A percentile compares a stretch with the other conserved stretches of the same genome.
phyloP scores from a whole-genome alignment of 2,329 filamentous ascomycete genomes.

The Pyrenophora seminiperda region DNA sequence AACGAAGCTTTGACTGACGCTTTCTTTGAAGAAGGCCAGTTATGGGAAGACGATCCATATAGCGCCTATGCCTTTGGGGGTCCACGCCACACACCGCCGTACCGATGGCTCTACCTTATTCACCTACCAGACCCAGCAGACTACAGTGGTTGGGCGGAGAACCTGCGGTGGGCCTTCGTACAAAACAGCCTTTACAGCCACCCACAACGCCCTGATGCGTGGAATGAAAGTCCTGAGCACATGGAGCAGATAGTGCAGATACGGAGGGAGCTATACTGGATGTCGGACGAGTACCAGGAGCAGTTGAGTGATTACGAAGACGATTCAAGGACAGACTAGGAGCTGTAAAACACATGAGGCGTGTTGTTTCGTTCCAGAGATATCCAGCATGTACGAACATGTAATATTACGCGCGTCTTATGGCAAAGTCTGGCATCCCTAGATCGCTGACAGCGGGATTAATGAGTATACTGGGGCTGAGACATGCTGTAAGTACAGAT shows the following conservation, averaged over 20 bases:
- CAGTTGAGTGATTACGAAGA: slow-evolving; percentile 2
- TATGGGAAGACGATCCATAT: slow-evolving; percentile 12
- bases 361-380: background rate
- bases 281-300: slow-evolving; percentile 26
- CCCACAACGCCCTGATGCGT: slow-evolving; percentile 14
- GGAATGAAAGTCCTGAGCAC: slow-evolving; percentile 35
- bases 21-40: slow-evolving; percentile 7
- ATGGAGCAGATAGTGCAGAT: slow-evolving; percentile 27
- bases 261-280: slow-evolving; percentile 25
- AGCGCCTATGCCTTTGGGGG: slow-evolving; percentile 27
- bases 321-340: background rate
- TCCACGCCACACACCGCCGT: slow-evolving; percentile 23
- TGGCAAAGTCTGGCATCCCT: no score
- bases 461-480: background rate
- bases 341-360: background rate
- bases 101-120: slow-evolving; percentile 24
- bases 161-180: slow-evolving; percentile 30
- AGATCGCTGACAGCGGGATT: background rate
- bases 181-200: slow-evolving; percentile 19
- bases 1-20: background rate
- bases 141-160: slow-evolving; percentile 32
- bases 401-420: no score
- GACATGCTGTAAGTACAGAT: background rate
- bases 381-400: no score
- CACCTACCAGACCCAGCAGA: slow-evolving; percentile 18